Base-by-base conservation (phyloP, 345 rosid species). In the Sapria himalayana region DNA sequence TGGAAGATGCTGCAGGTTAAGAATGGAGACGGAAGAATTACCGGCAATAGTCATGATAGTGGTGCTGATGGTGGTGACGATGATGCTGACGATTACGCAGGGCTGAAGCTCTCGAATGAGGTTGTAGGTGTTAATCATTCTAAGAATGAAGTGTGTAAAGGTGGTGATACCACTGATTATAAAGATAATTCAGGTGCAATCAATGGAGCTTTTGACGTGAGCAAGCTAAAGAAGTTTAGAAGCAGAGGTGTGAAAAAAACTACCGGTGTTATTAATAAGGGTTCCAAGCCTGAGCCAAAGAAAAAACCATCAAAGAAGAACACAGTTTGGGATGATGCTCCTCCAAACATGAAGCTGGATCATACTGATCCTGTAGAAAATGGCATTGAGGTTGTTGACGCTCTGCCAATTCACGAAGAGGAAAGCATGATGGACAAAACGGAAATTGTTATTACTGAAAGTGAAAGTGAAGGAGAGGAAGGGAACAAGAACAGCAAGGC, bases 401-500 rank as follows among this genome's bases (percentile, higher is more conserved):
- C 64, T 47, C 77, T 67, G 68, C 75, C 72, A 55, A 78, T 85
- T 54, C 70, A 72, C 61, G 79, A 72, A 39, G 99, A 95, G 38
- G 84, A 76, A 59, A 89, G 99, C 65, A 79, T 89, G 99, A 89
- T 89, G 99, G 99, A 89, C 45, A 59, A 74, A 43, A 95, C 82
- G 54, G 99, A 89, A 66, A 46, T 77, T 58, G 12, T 84, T 17
- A 74, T 93, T 41, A 80, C 93, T 62, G 99, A 79, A 27, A 73
- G 77, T 50, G 93, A 82, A 54, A 54, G 51, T 57, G 99, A 84
- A 61, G 86, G 66, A 40, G 91, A 73, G 38, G 72, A 78, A 35
- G 75, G 74, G 20, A 52, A 45, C 27, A 71, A 70, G 24, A 78
- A 62, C 41, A 70, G 59, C 72, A 69, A 72, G 65, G 69, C 70